phyloP scores from a whole-genome alignment of 352 stramenopile genomes.

The Globisporangium megalacanthum region DNA sequence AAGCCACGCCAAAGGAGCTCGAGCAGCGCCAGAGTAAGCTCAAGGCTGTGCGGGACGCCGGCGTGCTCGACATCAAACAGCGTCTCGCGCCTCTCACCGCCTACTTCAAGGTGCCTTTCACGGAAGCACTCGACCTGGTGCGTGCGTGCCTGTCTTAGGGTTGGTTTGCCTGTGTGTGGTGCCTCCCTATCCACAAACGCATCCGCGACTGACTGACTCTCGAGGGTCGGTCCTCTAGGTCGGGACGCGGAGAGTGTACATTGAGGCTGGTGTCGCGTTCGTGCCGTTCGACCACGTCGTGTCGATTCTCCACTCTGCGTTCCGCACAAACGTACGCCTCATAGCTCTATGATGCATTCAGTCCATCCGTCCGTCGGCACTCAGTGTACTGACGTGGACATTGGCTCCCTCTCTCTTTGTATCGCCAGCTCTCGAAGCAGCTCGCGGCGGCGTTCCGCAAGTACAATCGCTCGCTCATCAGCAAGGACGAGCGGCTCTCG shows the following conservation, averaged over 20 bases:
- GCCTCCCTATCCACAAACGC: neutral
- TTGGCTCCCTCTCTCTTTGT: slow-evolving; percentile 4
- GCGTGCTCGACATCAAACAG: slow-evolving; percentile 35
- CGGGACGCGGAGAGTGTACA: slow-evolving; percentile 87
- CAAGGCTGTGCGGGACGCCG: slow-evolving; percentile 64
- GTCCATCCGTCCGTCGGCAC: neutral
- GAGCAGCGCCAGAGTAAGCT: slow-evolving; percentile 54
- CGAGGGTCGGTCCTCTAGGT: slow-evolving; percentile 17
- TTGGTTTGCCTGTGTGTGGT: no score
- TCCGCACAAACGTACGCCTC: slow-evolving; percentile 76
- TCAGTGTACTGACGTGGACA: neutral
- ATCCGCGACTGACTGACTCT: neutral
- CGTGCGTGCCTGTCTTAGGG: slow-evolving; percentile 28
- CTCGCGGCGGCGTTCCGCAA: slow-evolving; percentile 86
- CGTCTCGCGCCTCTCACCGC: slow-evolving; percentile 43
- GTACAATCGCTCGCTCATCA: slow-evolving; percentile 87
- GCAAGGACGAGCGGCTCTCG: slow-evolving; percentile 90
- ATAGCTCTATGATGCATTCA: neutral
- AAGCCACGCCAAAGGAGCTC: slow-evolving; percentile 62
- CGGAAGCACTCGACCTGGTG: slow-evolving; percentile 93
- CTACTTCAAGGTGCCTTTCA: slow-evolving; percentile 98
- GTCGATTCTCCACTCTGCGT: slow-evolving; percentile 91
- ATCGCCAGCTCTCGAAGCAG: slow-evolving; percentile 81
- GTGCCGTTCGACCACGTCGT: slow-evolving; percentile 94
- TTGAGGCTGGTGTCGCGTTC: slow-evolving; percentile 93